A percentile compares a stretch with the other conserved stretches of the same genome.
These are phyloP conservation scores for Jasminum sambac DNA, from an alignment of 257 asterid species.

Conservation along the genomic window DNA sequence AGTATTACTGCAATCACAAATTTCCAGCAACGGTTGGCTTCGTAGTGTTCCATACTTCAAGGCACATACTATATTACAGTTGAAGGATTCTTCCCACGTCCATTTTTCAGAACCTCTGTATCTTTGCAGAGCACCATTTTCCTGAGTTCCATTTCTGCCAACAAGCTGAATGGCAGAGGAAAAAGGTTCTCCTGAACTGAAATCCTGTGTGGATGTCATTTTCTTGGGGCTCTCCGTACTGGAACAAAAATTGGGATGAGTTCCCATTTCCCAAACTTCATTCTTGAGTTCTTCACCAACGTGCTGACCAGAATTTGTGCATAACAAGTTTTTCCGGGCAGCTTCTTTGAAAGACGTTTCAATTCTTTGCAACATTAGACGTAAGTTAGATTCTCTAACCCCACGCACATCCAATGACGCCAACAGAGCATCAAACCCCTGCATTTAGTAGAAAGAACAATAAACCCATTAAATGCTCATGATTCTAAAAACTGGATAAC, in stretches of 20 bases:
- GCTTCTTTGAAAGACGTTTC: constrained; percentile 62
- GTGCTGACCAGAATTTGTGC: constrained; percentile 20
- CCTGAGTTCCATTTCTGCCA: constrained; percentile 38
- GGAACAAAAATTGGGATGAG: constrained; percentile 23
- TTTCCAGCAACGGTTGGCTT: constrained; percentile 44
- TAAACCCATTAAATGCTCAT: not conserved
- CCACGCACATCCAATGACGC: constrained; percentile 84
- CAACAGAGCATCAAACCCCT: constrained; percentile 79
- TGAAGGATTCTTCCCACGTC: constrained; percentile 72
- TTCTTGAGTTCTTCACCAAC: constrained; percentile 26
- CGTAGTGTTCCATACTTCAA: constrained; percentile 45
- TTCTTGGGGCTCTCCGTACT: constrained; percentile 30
- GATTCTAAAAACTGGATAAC: not conserved
- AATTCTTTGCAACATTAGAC: constrained; percentile 66
- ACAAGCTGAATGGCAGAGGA: constrained; percentile 32
- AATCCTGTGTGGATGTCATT: constrained; percentile 16
- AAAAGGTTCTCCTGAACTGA: constrained; percentile 32
- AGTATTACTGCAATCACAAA: constrained; percentile 56
- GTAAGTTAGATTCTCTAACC: constrained; percentile 77
- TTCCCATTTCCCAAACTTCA: constrained; percentile 33
- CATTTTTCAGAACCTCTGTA: constrained; percentile 59
- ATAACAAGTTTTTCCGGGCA: constrained; percentile 33
- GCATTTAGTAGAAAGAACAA: constrained; percentile 18
- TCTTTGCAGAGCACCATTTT: constrained; percentile 39
- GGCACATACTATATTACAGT: constrained; percentile 41